Evolutionary conservation across 208 protist genomes (phyloP).

Genomic region (Crithidia expoeki): DNA sequence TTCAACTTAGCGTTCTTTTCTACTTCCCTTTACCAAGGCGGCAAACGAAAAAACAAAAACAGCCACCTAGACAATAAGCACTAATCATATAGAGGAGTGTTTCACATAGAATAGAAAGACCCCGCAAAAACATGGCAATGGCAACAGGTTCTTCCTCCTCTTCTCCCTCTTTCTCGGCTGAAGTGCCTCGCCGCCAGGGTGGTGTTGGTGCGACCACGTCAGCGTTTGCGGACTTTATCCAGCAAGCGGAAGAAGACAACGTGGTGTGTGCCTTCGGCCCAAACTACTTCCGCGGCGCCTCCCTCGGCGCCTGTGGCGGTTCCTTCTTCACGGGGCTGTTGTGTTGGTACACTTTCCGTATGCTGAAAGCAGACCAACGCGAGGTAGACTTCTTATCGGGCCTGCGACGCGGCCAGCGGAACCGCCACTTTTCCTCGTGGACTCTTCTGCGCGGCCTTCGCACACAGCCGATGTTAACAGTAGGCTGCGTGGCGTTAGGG

Average conservation of each 20-base stretch:
- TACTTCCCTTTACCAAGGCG: not conserved
- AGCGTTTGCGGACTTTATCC: conserved; percentile 22
- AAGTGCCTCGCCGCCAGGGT: not conserved
- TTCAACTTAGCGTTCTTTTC: no score
- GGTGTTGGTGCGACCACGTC: not conserved
- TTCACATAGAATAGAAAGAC: not conserved
- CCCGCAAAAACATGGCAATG: not conserved
- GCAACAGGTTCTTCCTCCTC: not conserved
- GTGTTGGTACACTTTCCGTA: conserved; percentile 43
- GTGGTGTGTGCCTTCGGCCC: conserved; percentile 79
- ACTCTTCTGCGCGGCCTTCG: conserved; percentile 63
- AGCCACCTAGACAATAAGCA: not conserved
- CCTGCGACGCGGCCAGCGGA: conserved; percentile 38
- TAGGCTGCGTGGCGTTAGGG: conserved; percentile 65
- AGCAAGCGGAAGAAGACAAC: conserved; percentile 68
- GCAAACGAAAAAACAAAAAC: not conserved
- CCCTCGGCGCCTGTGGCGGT: conserved; percentile 52
- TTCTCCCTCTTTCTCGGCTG: not conserved
- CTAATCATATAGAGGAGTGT: not conserved
- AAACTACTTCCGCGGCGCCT: conserved; percentile 76
- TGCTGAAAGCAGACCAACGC: conserved; percentile 57
- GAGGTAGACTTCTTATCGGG: conserved; percentile 46
- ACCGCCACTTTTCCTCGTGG: conserved; percentile 47
- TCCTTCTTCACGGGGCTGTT: conserved; percentile 44
- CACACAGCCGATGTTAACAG: conserved; percentile 76